Evolutionary conservation across 805 yeast species (phyloP), one percentile per base, ranked within the genome.

Genomic region (Candida corydali): DNA sequence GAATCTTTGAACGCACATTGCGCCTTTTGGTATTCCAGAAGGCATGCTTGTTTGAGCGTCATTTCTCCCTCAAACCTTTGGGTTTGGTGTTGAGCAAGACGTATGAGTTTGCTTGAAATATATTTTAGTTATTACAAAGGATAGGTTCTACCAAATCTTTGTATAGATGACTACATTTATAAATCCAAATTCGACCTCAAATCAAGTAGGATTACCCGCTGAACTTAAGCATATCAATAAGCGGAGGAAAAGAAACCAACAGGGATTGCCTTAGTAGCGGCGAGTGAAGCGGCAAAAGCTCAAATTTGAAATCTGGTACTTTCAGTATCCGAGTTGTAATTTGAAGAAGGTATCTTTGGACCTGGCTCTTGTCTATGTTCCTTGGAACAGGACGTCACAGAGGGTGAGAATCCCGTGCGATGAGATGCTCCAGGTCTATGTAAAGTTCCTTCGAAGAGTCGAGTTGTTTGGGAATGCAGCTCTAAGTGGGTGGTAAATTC

Each of bases 1-100:
- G 65, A 63, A 60, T 61, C 59, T 62, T 63, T 61, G 67, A 63
- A 63, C 69, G 66, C 69, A 63, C 67, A 62, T 63, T 63, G 69
- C 68, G 56, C 68, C 61, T 57, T 55, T 43, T 53, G 65, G 63
- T 55, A 57, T 38, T 38, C 38, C 33, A 30, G 12, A 30, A 22
- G 16, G 33, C 33, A 30, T 30, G 33, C 33, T 10, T 30, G 33
- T 30, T 29, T 19, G 33, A 30, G 33, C 33, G 33, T 30, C 33
- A 30, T 30, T 30, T 30, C 26, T 30, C 33, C 33, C 12, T 30
- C 33, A 30, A 30, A 19, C 25, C 33, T n/a, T 20, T 19, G 25
- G 33, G 33, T 30, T 30, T 30, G 33, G 26, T 30, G 33, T 19
- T 19, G 33, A 30, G 33, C 26, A 30, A 30, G 25, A 30, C 33